Conservation (phyloP, 768 basidiomycete species). For the Stropharia rugosoannulata region DNA sequence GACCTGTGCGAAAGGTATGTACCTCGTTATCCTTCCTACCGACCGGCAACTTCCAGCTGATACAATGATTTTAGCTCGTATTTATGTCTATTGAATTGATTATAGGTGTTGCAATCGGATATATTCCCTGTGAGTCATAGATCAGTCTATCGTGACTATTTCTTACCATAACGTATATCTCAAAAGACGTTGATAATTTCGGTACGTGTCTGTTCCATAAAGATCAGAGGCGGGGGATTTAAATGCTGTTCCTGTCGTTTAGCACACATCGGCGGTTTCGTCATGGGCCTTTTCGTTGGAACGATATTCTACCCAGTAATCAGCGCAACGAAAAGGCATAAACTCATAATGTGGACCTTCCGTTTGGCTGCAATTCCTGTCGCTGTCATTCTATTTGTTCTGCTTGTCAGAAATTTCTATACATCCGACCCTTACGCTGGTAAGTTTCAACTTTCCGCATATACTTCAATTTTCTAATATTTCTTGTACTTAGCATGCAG, state of each 20-base stretch:
- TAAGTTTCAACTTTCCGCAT: slow-evolving; percentile 30
- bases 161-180: background rate
- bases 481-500: slow-evolving; percentile 57
- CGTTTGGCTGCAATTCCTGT: slow-evolving; percentile 75
- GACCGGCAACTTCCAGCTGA: background rate
- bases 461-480: background rate
- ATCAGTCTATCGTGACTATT: background rate
- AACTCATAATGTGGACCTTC: slow-evolving; percentile 67
- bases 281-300: slow-evolving; percentile 81
- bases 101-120: slow-evolving; percentile 83
- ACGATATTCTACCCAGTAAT: slow-evolving; percentile 90
- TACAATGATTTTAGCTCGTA: slow-evolving; percentile 50
- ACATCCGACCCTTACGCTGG: slow-evolving; percentile 84
- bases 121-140: slow-evolving; percentile 65
- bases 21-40: background rate
- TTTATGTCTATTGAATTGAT: slow-evolving; percentile 87
- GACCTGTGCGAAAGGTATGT: slow-evolving; percentile 74
- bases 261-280: slow-evolving; percentile 88
- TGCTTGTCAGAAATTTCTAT: slow-evolving; percentile 88
- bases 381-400: slow-evolving; percentile 76
- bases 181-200: slow-evolving; percentile 85
- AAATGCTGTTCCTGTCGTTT: background rate
- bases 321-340: slow-evolving; percentile 73
- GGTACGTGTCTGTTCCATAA: slow-evolving; percentile 37
- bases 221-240: slow-evolving; percentile 4